These are phyloP conservation scores for Capsicum baccatum DNA, from an alignment of 257 asterid species.

Conservation along the genomic window DNA sequence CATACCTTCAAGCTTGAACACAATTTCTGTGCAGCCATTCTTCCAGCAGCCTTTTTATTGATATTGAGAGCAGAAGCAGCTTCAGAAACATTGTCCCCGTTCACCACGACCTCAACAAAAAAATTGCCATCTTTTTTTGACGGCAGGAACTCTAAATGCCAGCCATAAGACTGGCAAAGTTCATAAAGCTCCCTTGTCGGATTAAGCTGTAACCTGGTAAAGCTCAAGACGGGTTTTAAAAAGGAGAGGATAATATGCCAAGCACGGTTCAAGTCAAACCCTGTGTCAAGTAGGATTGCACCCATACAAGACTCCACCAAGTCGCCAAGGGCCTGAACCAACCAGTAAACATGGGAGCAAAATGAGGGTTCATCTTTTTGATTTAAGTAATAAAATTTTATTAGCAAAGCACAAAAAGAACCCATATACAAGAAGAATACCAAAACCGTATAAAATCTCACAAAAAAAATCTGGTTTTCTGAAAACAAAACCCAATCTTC, in stretches of 20 bases:
- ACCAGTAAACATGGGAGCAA: slow-evolving; percentile 36
- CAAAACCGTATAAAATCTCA: neutral
- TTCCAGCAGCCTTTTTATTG: slow-evolving; percentile 65
- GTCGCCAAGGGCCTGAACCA: slow-evolving; percentile 92
- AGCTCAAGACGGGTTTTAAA: slow-evolving; percentile 67
- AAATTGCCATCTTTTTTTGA: slow-evolving; percentile 54
- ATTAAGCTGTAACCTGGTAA: slow-evolving; percentile 64
- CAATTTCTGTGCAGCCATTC: slow-evolving; percentile 59
- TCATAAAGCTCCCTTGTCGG: slow-evolving; percentile 76
- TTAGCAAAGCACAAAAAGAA: neutral
- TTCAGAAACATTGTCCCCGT: slow-evolving; percentile 40
- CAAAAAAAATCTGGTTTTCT: neutral
- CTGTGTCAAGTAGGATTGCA: slow-evolving; percentile 81
- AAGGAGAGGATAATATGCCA: slow-evolving; percentile 74
- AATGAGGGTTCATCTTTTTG: slow-evolving; percentile 38
- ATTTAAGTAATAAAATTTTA: neutral
- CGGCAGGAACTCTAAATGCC: slow-evolving; percentile 53
- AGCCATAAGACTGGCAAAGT: slow-evolving; percentile 72
- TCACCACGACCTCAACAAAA: slow-evolving; percentile 60
- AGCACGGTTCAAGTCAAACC: slow-evolving; percentile 68
- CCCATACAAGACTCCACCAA: slow-evolving; percentile 94
- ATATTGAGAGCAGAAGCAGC: slow-evolving; percentile 51
- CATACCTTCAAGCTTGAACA: slow-evolving; percentile 66
- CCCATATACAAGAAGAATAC: neutral
- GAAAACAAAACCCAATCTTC: neutral